Conservation (phyloP, 331 rosid genomes). For the Malus hybrid region DNA sequence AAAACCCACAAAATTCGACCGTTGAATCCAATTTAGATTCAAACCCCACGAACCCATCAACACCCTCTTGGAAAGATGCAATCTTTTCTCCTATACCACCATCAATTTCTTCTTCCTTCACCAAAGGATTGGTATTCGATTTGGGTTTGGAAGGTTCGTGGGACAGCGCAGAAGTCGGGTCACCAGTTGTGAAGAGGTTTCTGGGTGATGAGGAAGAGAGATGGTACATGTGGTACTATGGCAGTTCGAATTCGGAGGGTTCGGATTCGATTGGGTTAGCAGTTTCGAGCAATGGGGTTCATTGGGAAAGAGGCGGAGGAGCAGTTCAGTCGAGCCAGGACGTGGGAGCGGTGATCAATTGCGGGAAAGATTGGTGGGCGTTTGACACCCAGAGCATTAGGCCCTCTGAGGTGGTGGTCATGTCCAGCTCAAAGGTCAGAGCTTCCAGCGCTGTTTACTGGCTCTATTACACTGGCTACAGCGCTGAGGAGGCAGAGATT, state of each 20-base stretch:
- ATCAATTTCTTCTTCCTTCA: conserved; percentile 19
- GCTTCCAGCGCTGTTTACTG: conserved; percentile 61
- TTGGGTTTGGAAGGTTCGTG: conserved; percentile 48
- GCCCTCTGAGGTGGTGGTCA: conserved; percentile 64
- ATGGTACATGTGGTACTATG: conserved; percentile 86
- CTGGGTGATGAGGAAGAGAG: conserved; percentile 76
- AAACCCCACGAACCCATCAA: conserved; percentile 11
- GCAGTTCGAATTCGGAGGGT: conserved; percentile 23
- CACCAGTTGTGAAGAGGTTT: conserved; percentile 72
- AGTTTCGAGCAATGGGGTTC: conserved; percentile 77
- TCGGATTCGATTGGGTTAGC: conserved; percentile 56
- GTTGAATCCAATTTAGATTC: conserved; percentile 22
- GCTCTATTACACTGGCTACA: conserved; percentile 62
- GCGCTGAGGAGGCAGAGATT: conserved; percentile 37
- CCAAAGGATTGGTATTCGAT: conserved; percentile 61
- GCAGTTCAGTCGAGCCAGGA: conserved; percentile 42
- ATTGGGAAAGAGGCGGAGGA: conserved; percentile 64
- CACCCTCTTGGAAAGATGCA: conserved; percentile 8
- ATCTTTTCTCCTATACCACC: conserved; percentile 15
- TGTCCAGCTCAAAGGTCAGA: conserved; percentile 65
- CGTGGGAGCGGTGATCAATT: conserved; percentile 49
- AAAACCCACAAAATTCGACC: conserved; percentile 24
- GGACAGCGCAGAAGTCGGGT: conserved; percentile 65
- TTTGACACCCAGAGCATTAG: conserved; percentile 60
- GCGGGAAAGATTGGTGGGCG: conserved; percentile 70